phyloP scores from a whole-genome alignment of 2,329 filamentous ascomycete genomes.

The Exserohilum turcica region DNA sequence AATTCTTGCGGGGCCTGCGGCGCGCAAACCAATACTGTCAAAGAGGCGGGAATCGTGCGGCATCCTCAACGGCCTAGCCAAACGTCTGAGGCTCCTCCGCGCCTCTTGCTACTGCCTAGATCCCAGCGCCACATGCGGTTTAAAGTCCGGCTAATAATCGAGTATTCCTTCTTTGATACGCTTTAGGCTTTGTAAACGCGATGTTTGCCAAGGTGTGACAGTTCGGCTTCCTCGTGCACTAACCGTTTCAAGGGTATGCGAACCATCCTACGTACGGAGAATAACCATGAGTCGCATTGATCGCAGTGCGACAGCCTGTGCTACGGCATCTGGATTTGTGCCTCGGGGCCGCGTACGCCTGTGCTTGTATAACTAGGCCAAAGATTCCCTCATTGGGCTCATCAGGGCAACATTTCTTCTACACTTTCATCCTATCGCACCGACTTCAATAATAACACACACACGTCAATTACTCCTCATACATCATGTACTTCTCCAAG shows the following conservation, averaged over 20 bases:
- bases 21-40: too few relatives aligned
- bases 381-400: constrained; percentile 3
- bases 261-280: constrained; percentile 19
- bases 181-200: constrained; percentile 20
- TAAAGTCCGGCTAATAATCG: neutral
- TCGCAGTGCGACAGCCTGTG: constrained; percentile 28
- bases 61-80: neutral
- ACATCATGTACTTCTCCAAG: constrained; percentile 32
- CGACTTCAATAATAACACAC: neutral
- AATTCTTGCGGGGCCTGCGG: neutral
- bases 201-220: constrained; percentile 28
- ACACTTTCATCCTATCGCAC: neutral
- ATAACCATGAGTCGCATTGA: constrained; percentile 19
- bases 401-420: neutral
- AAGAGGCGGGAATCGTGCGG: neutral
- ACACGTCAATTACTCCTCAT: neutral
- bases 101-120: too few relatives aligned
- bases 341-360: constrained; percentile 30
- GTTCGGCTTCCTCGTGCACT: constrained; percentile 33
- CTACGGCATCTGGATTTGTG: constrained; percentile 20
- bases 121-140: neutral
- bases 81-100: neutral
- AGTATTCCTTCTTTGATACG: neutral
- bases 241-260: constrained; percentile 37
- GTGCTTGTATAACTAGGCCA: constrained; percentile 18